Evolutionary conservation across 441 rosid species (phyloP).

Genomic region (Brassica hybrid): DNA sequence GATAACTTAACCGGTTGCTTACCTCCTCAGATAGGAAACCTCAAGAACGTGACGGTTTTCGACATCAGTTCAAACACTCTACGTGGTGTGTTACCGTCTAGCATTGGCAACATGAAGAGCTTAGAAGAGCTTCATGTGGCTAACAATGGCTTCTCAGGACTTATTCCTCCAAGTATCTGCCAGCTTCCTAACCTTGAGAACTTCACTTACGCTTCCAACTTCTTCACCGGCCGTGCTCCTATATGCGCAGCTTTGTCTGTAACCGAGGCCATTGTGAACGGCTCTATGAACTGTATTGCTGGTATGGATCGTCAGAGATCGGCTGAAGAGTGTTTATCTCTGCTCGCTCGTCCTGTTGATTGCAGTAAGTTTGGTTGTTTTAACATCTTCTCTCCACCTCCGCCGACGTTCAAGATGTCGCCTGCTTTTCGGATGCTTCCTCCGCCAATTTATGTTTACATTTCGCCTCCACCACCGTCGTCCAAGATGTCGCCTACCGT

Average conservation of each 20-base stretch:
- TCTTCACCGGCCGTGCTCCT: conserved; percentile 62
- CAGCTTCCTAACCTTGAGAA: conserved; percentile 60
- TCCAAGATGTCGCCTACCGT: conserved; percentile 40
- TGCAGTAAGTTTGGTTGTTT: conserved; percentile 56
- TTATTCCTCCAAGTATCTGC: conserved; percentile 56
- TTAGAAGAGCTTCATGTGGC: conserved; percentile 68
- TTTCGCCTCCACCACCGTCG: conserved; percentile 50
- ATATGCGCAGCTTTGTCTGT: conserved; percentile 45
- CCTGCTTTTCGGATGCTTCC: conserved; percentile 40
- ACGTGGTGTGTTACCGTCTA: conserved; percentile 54
- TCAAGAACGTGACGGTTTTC: conserved; percentile 59
- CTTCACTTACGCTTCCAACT: conserved; percentile 66
- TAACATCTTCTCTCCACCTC: conserved; percentile 39
- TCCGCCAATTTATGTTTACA: conserved; percentile 37
- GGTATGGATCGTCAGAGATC: conserved; percentile 58
- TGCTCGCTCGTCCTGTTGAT: conserved; percentile 55
- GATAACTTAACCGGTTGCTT: conserved; percentile 69
- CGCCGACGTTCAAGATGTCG: conserved; percentile 43
- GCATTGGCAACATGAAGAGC: conserved; percentile 58
- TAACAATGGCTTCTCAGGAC: conserved; percentile 61
- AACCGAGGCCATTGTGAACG: conserved; percentile 27
- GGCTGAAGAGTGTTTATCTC: conserved; percentile 51
- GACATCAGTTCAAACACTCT: conserved; percentile 62
- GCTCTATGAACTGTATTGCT: conserved; percentile 54
- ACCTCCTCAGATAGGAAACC: conserved; percentile 65